Evolutionary conservation across 192 early-diverging fungal species (phyloP), one percentile per base, ranked within the genome.

Genomic region (Podila minutissima): DNA sequence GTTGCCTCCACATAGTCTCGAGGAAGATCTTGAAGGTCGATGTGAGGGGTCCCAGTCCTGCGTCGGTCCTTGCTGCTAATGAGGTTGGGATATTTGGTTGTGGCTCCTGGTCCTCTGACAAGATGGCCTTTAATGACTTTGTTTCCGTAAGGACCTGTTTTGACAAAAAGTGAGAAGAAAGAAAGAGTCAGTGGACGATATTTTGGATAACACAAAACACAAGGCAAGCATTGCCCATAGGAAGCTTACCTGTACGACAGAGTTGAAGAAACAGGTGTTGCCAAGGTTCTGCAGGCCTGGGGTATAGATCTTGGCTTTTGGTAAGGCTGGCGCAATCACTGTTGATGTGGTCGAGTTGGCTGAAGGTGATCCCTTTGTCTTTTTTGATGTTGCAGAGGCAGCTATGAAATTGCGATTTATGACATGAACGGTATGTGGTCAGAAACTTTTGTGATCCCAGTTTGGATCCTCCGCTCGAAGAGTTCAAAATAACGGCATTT

Each of bases 221-320:
- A 35, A 4, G 28, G 31, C 15, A 50, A 11, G n/a, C 49, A n/a
- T n/a, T n/a, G 32, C 12, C 12, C 3, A n/a, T 37, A 11, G 19
- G 17, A 0, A 10, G 20, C 20, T 32, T 33, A 84, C 88, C 86
- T 93, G 92, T 69, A 92, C 83, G 20, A 91, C 88, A 17, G 91
- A 90, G 66, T 94, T 95, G 82, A 95, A 95, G 62, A 95, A 94
- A 69, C 94, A 94, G 1, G 94, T 94, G 61, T 95, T 94, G 20
- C 93, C 93, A 58, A 95, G 84, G 64, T 95, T 95, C 17, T 58
- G 67, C 15, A 95, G 74, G 0, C 93, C 93, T 5, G 91, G 82
- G 1, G 83, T 66, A n/a, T 46, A 61, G 20, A 73, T 66, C 46
- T 81, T 81, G 10, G 62, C 35, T 35, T 81, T 81, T 22, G 48